Conservation (phyloP, 2,329 filamentous ascomycete genomes). For the Colletotrichum agaves region DNA sequence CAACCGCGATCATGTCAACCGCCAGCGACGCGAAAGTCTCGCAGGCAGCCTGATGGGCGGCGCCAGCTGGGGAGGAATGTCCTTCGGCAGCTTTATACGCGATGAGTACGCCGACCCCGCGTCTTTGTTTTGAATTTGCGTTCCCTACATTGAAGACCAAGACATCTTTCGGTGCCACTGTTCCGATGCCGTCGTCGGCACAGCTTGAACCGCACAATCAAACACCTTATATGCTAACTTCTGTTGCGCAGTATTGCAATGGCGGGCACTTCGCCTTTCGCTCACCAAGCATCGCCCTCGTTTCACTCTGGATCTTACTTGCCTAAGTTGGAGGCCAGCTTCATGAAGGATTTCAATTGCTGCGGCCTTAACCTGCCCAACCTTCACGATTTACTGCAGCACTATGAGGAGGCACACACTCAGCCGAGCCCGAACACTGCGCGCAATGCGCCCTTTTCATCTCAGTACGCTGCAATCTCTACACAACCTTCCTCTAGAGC, state of each 20-base stretch:
- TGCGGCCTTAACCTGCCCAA: constrained; percentile 91
- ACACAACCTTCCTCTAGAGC: constrained; percentile 33
- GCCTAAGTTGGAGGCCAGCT: constrained; percentile 95
- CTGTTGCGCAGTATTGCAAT: constrained; percentile 80
- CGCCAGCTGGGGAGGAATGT: constrained; percentile 97
- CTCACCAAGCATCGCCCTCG: constrained; percentile 83
- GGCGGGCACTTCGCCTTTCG: constrained; percentile 95
- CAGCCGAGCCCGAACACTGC: constrained; percentile 64
- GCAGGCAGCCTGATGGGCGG: constrained; percentile 78
- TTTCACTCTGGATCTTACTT: constrained; percentile 97
- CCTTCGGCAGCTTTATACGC: constrained; percentile 94
- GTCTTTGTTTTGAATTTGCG: constrained; percentile 31
- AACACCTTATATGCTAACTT: constrained; percentile 8
- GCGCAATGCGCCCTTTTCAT: constrained; percentile 52
- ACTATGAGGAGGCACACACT: constrained; percentile 96
- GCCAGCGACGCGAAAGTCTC: constrained; percentile 69
- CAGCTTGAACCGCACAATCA: neutral
- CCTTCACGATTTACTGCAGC: constrained; percentile 92
- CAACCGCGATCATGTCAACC: constrained; percentile 67
- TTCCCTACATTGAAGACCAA: neutral
- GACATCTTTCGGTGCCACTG: constrained; percentile 4
- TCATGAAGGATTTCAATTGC: constrained; percentile 97
- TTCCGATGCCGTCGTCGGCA: constrained; percentile 4
- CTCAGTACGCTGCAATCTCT: constrained; percentile 48
- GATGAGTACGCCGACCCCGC: constrained; percentile 81